Evolutionary conservation across 2,329 filamentous ascomycete genomes (phyloP), one percentile per base, ranked within the genome.

Genomic region (Diaporthe velutina): DNA sequence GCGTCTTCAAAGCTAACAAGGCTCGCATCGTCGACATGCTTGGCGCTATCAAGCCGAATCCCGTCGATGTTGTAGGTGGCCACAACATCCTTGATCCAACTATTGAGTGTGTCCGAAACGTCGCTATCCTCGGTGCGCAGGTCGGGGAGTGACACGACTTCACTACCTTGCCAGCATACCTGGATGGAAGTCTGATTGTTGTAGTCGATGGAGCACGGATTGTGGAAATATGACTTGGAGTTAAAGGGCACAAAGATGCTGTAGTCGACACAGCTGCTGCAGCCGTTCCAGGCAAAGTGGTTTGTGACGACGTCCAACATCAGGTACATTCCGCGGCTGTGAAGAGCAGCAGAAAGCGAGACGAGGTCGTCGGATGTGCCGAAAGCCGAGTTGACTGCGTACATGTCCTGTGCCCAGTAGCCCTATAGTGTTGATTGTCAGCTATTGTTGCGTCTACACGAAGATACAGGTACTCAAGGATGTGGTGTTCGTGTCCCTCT

Each of bases 261-360:
- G 79, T 91, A 92, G 80, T 91, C 86, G 52, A 92, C 86, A 6
- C 83, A 83, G 40, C 77, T 75, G 0, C 82, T 81, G n/a, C 83
- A 81, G 33, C 89, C 89, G 40, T 83, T 81, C 79, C 87, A 90
- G n/a, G 83, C 88, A 79, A 88, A 87, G 79, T 92, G 88, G 79
- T 91, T 91, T 10, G 86, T 85, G 3, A 91, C 89, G 1, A 91
- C 83, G 75, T 92, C 90, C 3, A 92, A 84, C 90, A 92, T 92
- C 50, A 76, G 61, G 25, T 76, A 76, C 90, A 92, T 92, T 60
- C 83, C 86, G 5, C 89, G 84, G 25, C 82, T 80, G 77, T 92
- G 90, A 22, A 91, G 80, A 6, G 86, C 89, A 12, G 81, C 76
- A 0, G 89, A 84, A 6, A 92, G 84, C 15, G 83, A 84, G 55